phyloP scores from a whole-genome alignment of 495 filamentous ascomycete species.

The Xylaria acuta region DNA sequence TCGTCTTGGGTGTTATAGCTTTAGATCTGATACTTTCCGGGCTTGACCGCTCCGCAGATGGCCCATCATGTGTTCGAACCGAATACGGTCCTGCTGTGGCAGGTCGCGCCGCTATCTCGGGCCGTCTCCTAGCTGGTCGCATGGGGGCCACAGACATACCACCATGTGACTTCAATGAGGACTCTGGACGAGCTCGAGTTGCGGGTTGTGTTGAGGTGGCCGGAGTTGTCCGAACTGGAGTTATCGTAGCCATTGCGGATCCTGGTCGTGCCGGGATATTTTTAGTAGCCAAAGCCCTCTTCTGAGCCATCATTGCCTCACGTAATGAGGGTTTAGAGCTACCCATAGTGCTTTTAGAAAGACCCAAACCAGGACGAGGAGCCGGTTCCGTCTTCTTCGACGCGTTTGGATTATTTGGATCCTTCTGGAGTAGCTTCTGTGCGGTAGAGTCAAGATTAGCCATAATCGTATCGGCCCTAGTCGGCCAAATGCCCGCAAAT shows the following conservation, averaged over 20 bases:
- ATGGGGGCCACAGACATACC: slow-evolving; percentile 63
- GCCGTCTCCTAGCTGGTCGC: slow-evolving; percentile 57
- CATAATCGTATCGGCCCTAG: slow-evolving; percentile 80
- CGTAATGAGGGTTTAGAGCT: slow-evolving; percentile 65
- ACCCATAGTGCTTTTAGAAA: slow-evolving; percentile 63
- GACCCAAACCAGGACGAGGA: slow-evolving; percentile 56
- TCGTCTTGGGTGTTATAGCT: slow-evolving; percentile 48
- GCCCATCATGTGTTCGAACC: slow-evolving; percentile 54
- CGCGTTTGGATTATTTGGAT: slow-evolving; percentile 78
- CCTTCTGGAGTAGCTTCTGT: slow-evolving; percentile 75
- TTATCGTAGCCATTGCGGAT: slow-evolving; percentile 73
- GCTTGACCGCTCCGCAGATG: slow-evolving; percentile 49
- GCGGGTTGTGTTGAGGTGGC: slow-evolving; percentile 47
- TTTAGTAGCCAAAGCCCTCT: slow-evolving; percentile 67
- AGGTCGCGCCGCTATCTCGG: slow-evolving; percentile 57
- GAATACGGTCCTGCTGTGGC: slow-evolving; percentile 66
- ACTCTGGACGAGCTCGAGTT: slow-evolving; percentile 50
- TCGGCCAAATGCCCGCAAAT: slow-evolving; percentile 77
- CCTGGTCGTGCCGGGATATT: slow-evolving; percentile 71
- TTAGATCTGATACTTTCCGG: slow-evolving; percentile 45
- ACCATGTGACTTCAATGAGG: slow-evolving; percentile 50
- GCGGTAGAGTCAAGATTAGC: slow-evolving; percentile 74
- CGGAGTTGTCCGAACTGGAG: slow-evolving; percentile 61
- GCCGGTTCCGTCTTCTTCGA: slow-evolving; percentile 58
- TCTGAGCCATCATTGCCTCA: slow-evolving; percentile 84